A percentile compares a stretch with the other conserved stretches of the same genome.
phyloP scores from a whole-genome alignment of 345 rosid genomes.

The Populus simonii region DNA sequence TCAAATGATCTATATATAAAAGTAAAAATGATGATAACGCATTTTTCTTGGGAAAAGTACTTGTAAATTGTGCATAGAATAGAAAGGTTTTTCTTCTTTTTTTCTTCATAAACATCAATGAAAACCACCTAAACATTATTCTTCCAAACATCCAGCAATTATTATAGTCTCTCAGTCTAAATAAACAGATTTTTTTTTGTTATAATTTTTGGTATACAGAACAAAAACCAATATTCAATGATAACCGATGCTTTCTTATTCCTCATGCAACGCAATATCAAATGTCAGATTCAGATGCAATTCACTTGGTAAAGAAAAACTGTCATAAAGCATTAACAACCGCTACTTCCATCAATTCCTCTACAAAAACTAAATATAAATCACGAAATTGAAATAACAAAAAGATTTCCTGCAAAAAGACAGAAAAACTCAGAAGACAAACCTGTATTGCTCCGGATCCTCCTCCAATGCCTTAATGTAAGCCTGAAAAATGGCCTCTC shows the following conservation, averaged over 20 bases:
- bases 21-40: background rate
- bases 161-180: background rate
- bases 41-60: background rate
- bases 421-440: conserved; percentile 13
- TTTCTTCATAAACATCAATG: background rate
- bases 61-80: background rate
- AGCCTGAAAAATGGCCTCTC: conserved; percentile 80
- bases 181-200: background rate
- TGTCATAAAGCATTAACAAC: background rate
- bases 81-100: too few species aligned
- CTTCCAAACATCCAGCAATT: background rate
- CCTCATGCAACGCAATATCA: background rate
- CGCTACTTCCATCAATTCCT: background rate
- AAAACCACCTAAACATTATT: background rate
- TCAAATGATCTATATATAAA: background rate
- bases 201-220: background rate
- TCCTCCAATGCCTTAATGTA: conserved; percentile 75
- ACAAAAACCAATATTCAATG: background rate
- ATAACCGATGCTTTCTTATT: background rate
- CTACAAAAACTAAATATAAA: background rate
- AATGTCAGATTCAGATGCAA: background rate
- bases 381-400: background rate
- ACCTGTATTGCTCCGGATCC: conserved; percentile 93
- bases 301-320: background rate
- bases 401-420: background rate